phyloP scores from a whole-genome alignment of 805 yeast genomes.

The Metschnikowia colocasiae region DNA sequence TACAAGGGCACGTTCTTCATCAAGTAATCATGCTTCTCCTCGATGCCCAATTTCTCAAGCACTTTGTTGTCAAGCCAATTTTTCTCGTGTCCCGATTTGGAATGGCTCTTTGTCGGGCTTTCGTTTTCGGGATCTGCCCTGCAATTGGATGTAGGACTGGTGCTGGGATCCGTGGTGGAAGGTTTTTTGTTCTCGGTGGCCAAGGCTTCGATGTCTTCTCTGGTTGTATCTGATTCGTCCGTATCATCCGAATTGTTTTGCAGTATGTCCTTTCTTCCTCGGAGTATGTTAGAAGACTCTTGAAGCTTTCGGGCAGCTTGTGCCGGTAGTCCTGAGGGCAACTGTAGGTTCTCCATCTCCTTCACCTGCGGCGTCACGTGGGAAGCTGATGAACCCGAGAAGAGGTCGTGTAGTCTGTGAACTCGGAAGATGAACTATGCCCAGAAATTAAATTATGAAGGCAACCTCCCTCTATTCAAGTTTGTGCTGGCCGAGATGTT shows the following conservation, averaged over 20 bases:
- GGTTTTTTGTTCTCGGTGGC: not conserved
- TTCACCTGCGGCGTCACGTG: not conserved
- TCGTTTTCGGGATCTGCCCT: not conserved
- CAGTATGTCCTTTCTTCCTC: not conserved
- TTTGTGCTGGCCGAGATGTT: not conserved
- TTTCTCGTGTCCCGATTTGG: not conserved
- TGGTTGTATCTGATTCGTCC: not conserved
- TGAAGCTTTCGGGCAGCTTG: not conserved
- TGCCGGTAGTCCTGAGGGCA: conserved; percentile 2
- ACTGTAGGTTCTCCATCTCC: not conserved
- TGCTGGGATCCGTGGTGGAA: not conserved
- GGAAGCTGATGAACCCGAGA: not conserved
- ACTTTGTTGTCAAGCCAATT: conserved; percentile 5
- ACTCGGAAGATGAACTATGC: too few species aligned
- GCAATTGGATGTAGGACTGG: not conserved
- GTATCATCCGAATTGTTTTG: not conserved
- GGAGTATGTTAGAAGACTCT: not conserved
- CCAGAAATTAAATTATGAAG: not conserved
- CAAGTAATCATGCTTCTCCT: conserved; percentile 14
- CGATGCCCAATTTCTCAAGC: conserved; percentile 17
- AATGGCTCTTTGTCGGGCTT: not conserved
- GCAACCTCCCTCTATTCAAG: not conserved
- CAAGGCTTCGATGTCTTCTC: not conserved
- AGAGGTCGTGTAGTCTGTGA: not conserved
- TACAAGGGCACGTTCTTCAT: conserved; percentile 13